A percentile compares a stretch with the other conserved stretches of the same genome.
These are phyloP conservation scores for Fusarium acutatum DNA, from an alignment of 2,329 filamentous ascomycete species.

Conservation along the genomic window DNA sequence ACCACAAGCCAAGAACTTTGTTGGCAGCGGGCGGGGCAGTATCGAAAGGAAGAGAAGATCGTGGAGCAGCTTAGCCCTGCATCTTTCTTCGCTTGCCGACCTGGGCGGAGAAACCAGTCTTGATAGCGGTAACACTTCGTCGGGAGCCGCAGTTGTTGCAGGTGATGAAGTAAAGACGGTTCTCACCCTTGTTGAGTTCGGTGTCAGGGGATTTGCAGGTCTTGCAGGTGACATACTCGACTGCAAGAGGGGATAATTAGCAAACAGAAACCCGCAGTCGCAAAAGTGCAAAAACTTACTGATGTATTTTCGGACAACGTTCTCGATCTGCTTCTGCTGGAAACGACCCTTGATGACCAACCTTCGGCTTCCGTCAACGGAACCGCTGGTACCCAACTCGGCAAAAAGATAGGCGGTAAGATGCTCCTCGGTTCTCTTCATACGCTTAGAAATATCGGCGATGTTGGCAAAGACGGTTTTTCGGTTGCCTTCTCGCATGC, in stretches of 20 bases:
- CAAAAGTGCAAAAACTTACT: slow-evolving; percentile 63
- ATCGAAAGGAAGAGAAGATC: slow-evolving; percentile 5
- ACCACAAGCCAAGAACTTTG: slow-evolving; percentile 12
- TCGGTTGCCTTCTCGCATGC: slow-evolving; percentile 99
- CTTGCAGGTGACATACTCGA: slow-evolving; percentile 99
- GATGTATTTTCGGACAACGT: slow-evolving; percentile 94
- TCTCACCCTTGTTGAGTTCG: slow-evolving; percentile 98
- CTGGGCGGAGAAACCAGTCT: slow-evolving; percentile 99
- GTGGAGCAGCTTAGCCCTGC: slow-evolving; percentile 69
- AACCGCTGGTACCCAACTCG: slow-evolving; percentile 96
- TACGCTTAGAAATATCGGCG: slow-evolving; percentile 97
- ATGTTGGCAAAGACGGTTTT: slow-evolving; percentile 99
- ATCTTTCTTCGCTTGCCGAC: slow-evolving; percentile 98
- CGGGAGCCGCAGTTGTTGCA: slow-evolving; percentile 85
- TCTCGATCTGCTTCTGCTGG: slow-evolving; percentile 99
- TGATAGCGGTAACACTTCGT: slow-evolving; percentile 95
- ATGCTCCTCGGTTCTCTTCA: slow-evolving; percentile 99
- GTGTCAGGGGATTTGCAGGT: slow-evolving; percentile 96
- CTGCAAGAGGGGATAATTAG: slow-evolving; percentile 53
- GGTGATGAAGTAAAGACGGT: slow-evolving; percentile 98
- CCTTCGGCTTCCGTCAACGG: slow-evolving; percentile 89
- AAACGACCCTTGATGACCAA: slow-evolving; percentile 99
- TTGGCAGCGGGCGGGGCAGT: neutral
- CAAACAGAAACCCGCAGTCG: neutral
- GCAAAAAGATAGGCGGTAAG: slow-evolving; percentile 97